Evolutionary conservation across 2,329 filamentous ascomycete genomes (phyloP).

Genomic region (Fusarium incarnatum): DNA sequence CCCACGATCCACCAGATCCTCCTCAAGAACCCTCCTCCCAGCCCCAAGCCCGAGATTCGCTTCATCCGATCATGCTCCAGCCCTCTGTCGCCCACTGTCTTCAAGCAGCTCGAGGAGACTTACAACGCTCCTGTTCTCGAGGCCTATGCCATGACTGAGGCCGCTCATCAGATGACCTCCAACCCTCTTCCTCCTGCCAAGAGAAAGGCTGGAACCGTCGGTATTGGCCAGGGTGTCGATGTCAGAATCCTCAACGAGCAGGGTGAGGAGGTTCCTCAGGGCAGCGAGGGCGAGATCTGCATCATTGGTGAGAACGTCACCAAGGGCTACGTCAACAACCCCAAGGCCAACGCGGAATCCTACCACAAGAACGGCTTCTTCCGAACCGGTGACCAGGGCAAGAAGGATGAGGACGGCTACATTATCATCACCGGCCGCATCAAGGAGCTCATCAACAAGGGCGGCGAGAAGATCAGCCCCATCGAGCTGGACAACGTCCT

Average conservation of each 20-base stretch:
- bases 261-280: slow-evolving; percentile 75
- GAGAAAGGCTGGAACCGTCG: slow-evolving; percentile 84
- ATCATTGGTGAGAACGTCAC: slow-evolving; percentile 87
- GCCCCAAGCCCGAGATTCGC: slow-evolving; percentile 76
- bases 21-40: slow-evolving; percentile 77
- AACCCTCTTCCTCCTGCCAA: slow-evolving; percentile 77
- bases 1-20: slow-evolving; percentile 93
- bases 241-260: slow-evolving; percentile 79
- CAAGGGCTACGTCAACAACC: slow-evolving; percentile 86
- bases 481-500: slow-evolving; percentile 89
- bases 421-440: slow-evolving; percentile 90
- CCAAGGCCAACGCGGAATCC: slow-evolving; percentile 76
- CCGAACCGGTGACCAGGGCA: slow-evolving; percentile 88
- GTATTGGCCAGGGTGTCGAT: slow-evolving; percentile 85
- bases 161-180: slow-evolving; percentile 86
- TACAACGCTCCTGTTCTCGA: slow-evolving; percentile 86
- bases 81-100: slow-evolving; percentile 83
- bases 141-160: slow-evolving; percentile 94
- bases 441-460: slow-evolving; percentile 93
- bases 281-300: slow-evolving; percentile 83
- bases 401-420: slow-evolving; percentile 82
- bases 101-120: slow-evolving; percentile 80
- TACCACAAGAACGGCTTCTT: slow-evolving; percentile 85
- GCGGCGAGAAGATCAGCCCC: slow-evolving; percentile 88
- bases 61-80: slow-evolving; percentile 92